Percentiles rank a stretch among this genome's conserved stretches.
phyloP scores from a whole-genome alignment of 2,329 filamentous ascomycete species.

The Orbilia javanica region DNA sequence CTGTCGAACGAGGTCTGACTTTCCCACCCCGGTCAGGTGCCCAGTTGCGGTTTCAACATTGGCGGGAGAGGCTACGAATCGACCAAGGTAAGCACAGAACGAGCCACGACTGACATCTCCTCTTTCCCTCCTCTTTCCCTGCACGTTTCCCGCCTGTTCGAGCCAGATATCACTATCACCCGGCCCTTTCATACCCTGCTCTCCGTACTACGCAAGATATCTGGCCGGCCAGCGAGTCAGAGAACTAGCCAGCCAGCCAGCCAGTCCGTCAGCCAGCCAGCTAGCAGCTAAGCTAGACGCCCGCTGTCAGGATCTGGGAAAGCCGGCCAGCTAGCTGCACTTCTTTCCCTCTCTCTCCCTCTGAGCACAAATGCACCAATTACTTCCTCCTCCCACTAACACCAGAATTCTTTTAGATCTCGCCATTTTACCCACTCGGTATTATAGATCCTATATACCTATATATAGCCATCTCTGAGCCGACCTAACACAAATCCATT shows the following conservation, averaged over 20 bases:
- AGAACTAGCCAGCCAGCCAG: no score
- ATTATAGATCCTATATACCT: background rate
- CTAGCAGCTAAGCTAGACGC: background rate
- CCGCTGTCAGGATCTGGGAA: conserved; percentile 19
- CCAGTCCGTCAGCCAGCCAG: no score
- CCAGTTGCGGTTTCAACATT: conserved; percentile 2
- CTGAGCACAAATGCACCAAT: conserved; percentile 24
- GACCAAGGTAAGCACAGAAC: conserved; percentile 26
- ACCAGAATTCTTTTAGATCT: background rate
- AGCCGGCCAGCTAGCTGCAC: conserved; percentile 5
- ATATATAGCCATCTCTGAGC: background rate
- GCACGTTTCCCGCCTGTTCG: background rate
- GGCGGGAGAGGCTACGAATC: conserved; percentile 35
- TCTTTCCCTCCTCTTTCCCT: conserved; percentile 15
- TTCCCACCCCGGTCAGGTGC: background rate
- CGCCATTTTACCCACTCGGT: background rate
- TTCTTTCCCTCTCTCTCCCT: no score
- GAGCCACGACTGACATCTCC: conserved; percentile 4
- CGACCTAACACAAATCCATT: background rate
- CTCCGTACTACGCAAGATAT: conserved; percentile 19
- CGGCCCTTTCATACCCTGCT: no score
- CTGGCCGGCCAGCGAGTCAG: background rate
- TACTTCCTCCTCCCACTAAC: conserved; percentile 7
- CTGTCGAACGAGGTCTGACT: conserved; percentile 4
- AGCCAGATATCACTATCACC: background rate